Percentiles rank a stretch among this genome's conserved stretches.
phyloP scores from a whole-genome alignment of 192 early-diverging fungal species.

The Haplosporangium gracile region DNA sequence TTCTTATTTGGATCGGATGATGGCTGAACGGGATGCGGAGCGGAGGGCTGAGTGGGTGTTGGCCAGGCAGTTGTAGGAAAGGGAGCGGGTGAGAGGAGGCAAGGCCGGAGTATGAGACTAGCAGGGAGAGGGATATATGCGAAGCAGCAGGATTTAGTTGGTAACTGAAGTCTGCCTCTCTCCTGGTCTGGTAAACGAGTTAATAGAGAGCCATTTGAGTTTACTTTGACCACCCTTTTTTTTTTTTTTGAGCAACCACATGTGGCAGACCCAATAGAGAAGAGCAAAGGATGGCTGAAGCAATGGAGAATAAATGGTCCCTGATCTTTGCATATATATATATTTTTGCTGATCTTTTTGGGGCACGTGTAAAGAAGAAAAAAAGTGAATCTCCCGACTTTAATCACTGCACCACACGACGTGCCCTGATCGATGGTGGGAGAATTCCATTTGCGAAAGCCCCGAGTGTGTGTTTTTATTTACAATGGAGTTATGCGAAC shows the following conservation, averaged over 20 bases:
- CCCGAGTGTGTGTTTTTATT: neutral
- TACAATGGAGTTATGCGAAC: no score
- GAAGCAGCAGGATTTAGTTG: conserved; percentile 1
- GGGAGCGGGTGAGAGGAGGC: neutral
- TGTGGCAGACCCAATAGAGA: no score
- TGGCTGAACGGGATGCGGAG: conserved; percentile 39
- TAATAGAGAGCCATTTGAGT: no score
- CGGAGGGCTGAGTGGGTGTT: conserved; percentile 12
- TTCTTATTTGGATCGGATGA: conserved; percentile 42
- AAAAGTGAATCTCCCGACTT: neutral
- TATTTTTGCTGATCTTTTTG: neutral
- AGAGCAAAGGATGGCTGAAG: neutral
- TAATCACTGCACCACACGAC: neutral
- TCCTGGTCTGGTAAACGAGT: no score
- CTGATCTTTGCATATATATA: neutral
- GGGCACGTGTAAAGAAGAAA: neutral
- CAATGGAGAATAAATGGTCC: neutral
- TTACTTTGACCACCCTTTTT: no score
- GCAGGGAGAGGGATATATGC: conserved; percentile 8
- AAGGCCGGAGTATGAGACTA: neutral
- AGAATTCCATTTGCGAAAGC: no score
- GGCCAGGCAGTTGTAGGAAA: neutral
- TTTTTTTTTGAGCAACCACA: no score
- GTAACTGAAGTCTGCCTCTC: no score
- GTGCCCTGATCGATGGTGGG: neutral